A percentile compares a stretch with the other conserved stretches of the same genome.
phyloP scores from a whole-genome alignment of 352 stramenopile species.

The Plasmopara muralis region DNA sequence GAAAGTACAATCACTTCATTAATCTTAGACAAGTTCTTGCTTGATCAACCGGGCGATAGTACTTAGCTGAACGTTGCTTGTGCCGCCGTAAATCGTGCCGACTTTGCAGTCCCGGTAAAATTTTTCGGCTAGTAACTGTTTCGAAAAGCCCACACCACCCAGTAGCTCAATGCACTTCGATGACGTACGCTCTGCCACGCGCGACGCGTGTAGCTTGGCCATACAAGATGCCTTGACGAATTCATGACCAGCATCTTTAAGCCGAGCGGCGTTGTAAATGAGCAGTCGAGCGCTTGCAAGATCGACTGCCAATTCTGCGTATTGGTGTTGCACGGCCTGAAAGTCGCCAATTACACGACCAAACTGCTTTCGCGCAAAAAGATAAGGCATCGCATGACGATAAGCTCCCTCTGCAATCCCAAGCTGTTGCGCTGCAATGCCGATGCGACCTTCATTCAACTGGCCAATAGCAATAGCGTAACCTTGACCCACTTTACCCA shows the following conservation, averaged over 20 bases:
- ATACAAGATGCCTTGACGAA: conserved; percentile 93
- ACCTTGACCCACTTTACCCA: conserved; percentile 84
- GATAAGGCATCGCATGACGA: conserved; percentile 89
- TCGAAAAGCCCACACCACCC: conserved; percentile 90
- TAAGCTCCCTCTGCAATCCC: conserved; percentile 91
- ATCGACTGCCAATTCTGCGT: conserved; percentile 87
- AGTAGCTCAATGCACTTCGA: conserved; percentile 91
- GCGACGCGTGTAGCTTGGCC: conserved; percentile 89
- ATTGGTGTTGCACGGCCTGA: conserved; percentile 92
- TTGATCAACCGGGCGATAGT: conserved; percentile 80
- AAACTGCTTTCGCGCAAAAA: conserved; percentile 91
- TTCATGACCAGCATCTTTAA: conserved; percentile 85
- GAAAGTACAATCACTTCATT: background rate
- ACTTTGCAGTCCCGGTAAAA: conserved; percentile 95
- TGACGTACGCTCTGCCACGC: conserved; percentile 87
- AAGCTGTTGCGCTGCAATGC: conserved; percentile 93
- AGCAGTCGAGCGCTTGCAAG: conserved; percentile 87
- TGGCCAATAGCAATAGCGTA: conserved; percentile 95
- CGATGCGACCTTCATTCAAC: conserved; percentile 90
- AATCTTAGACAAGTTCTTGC: conserved; percentile 40
- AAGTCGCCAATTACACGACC: conserved; percentile 88
- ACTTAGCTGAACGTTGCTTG: conserved; percentile 91
- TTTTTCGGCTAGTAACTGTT: conserved; percentile 88
- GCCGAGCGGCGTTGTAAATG: conserved; percentile 87
- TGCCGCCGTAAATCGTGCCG: conserved; percentile 93